These are phyloP conservation scores for Tricholoma hemisulphureum DNA, from an alignment of 768 basidiomycete genomes.

Conservation along the genomic window DNA sequence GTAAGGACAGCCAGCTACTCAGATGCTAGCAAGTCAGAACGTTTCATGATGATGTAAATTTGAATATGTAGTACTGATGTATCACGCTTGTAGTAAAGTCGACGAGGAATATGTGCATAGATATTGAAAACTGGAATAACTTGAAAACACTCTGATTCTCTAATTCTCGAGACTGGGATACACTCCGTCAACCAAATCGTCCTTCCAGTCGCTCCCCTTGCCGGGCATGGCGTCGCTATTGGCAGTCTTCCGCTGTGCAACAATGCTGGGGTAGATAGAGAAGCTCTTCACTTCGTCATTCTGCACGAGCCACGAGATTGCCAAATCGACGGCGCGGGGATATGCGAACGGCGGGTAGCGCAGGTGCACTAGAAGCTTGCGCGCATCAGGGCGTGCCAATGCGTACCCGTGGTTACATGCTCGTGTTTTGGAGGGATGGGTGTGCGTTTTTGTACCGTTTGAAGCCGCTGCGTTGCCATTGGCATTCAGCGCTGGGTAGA, in stretches of 20 bases:
- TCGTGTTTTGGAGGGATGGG: constrained; percentile 60
- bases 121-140: no score
- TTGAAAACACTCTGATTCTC: no score
- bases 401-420: constrained; percentile 77
- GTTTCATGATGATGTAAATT: no score
- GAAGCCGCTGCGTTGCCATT: constrained; percentile 8
- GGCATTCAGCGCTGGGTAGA: constrained; percentile 35
- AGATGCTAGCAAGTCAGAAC: no score
- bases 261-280: constrained; percentile 65
- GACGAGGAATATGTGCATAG: no score
- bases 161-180: constrained; percentile 20
- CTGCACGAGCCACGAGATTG: constrained; percentile 63
- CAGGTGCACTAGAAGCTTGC: constrained; percentile 57
- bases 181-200: constrained; percentile 46
- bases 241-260: constrained; percentile 60
- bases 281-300: constrained; percentile 55
- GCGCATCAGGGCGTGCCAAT: constrained; percentile 57
- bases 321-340: constrained; percentile 75
- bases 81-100: no score
- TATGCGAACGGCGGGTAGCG: constrained; percentile 69
- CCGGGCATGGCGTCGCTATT: constrained; percentile 56
- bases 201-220: constrained; percentile 57
- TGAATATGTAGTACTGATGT: no score
- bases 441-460: constrained; percentile 18
- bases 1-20: no score